These are phyloP conservation scores for Spathaspora boniae DNA, from an alignment of 805 yeast species.

Conservation along the genomic window DNA sequence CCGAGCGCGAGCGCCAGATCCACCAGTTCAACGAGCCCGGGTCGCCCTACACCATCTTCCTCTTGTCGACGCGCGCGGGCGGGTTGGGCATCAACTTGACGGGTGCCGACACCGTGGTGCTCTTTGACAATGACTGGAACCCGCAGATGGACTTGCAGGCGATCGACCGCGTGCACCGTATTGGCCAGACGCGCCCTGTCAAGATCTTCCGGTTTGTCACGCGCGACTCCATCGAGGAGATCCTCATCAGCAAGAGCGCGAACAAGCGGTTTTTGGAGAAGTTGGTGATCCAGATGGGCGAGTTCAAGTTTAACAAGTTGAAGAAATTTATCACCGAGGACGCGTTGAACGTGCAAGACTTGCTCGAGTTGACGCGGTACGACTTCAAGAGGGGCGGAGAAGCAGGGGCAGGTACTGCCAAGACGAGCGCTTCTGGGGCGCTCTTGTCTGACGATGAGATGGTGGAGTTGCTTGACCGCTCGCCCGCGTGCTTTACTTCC, in stretches of 20 bases:
- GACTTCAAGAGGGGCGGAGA: conserved; percentile 13
- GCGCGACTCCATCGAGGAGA: conserved; percentile 78
- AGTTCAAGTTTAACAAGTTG: conserved; percentile 29
- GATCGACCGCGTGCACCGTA: conserved; percentile 91
- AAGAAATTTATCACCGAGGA: conserved; percentile 20
- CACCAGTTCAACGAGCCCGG: conserved; percentile 41
- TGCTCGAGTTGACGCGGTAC: conserved; percentile 19
- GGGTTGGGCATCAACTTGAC: conserved; percentile 88
- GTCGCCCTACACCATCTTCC: conserved; percentile 44
- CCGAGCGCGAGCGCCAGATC: conserved; percentile 63
- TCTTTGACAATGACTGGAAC: conserved; percentile 95
- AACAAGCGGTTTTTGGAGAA: conserved; percentile 77
- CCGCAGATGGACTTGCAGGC: conserved; percentile 97
- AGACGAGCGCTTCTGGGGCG: not conserved
- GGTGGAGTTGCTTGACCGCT: conserved; percentile 39
- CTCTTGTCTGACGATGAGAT: conserved; percentile 34
- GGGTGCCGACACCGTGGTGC: conserved; percentile 83
- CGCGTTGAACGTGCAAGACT: conserved; percentile 15
- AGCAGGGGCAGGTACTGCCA: too few relatives aligned
- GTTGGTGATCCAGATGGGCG: conserved; percentile 50
- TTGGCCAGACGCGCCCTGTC: conserved; percentile 86
- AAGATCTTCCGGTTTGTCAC: conserved; percentile 75
- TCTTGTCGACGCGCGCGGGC: conserved; percentile 90
- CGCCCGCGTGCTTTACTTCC: conserved; percentile 23
- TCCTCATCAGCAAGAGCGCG: conserved; percentile 73